A percentile compares a stretch with the other conserved stretches of the same genome.
These are phyloP conservation scores for Cephalotrichum gorgonifer DNA, from an alignment of 2,329 filamentous ascomycete genomes.

Conservation along the genomic window DNA sequence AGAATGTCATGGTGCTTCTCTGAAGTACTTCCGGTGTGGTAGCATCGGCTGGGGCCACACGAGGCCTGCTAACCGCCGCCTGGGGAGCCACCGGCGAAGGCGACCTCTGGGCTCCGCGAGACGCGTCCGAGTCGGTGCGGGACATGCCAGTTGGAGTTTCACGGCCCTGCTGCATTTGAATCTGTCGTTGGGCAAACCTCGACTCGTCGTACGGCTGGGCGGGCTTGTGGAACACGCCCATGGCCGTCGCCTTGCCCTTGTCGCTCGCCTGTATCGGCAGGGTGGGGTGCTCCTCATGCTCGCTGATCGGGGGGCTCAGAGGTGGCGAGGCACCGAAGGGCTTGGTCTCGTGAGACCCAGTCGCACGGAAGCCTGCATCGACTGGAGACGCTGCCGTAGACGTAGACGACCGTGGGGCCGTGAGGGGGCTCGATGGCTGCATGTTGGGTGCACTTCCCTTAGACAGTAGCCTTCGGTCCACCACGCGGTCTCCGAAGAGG, in stretches of 20 bases:
- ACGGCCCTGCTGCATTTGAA: slow-evolving; percentile 68
- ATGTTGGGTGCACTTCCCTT: slow-evolving; percentile 62
- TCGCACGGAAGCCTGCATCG: slow-evolving; percentile 9
- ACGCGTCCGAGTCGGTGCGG: slow-evolving; percentile 34
- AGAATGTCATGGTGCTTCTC: slow-evolving; percentile 25
- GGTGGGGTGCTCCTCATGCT: slow-evolving; percentile 54
- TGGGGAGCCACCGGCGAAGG: slow-evolving; percentile 35
- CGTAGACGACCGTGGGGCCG: slow-evolving; percentile 3
- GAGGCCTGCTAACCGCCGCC: too few relatives aligned
- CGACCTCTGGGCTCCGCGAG: slow-evolving; percentile 28
- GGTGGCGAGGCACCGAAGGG: slow-evolving; percentile 24
- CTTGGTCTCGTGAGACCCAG: slow-evolving; percentile 16
- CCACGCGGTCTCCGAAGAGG: slow-evolving; percentile 34
- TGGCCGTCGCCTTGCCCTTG: slow-evolving; percentile 68
- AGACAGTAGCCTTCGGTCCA: slow-evolving; percentile 33
- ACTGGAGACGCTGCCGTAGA: slow-evolving; percentile 1
- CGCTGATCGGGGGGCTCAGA: slow-evolving; percentile 52
- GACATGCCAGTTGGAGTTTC: slow-evolving; percentile 44
- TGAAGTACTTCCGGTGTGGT: too few relatives aligned
- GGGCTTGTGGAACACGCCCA: slow-evolving; percentile 57
- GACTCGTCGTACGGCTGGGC: slow-evolving; percentile 70
- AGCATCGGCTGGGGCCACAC: too few relatives aligned
- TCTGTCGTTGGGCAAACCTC: slow-evolving; percentile 71
- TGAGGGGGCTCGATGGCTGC: slow-evolving; percentile 5
- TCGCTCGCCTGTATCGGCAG: slow-evolving; percentile 67